phyloP scores from a whole-genome alignment of 192 early-diverging fungal species.

The Coemansia sp. region DNA sequence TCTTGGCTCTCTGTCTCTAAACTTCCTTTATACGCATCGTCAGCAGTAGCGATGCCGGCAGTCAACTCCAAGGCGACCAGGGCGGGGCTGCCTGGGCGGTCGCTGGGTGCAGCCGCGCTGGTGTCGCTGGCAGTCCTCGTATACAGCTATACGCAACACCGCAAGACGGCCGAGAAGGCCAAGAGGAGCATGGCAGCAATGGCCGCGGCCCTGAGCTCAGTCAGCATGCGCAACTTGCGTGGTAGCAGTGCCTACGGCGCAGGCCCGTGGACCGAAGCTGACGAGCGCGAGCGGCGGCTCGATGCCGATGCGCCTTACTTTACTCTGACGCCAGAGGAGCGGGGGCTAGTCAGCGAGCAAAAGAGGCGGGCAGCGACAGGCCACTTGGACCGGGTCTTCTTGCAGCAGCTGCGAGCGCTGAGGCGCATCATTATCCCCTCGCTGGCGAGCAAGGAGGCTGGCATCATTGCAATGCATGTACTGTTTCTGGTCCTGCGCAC shows the following conservation, averaged over 20 bases:
- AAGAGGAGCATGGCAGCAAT: constrained; percentile 32
- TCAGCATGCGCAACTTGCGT: constrained; percentile 38
- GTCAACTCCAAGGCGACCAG: constrained; percentile 12
- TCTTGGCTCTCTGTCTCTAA: neutral
- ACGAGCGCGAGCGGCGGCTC: constrained; percentile 43
- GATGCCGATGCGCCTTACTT: constrained; percentile 39
- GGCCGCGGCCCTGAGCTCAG: constrained; percentile 20
- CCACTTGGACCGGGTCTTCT: constrained; percentile 36
- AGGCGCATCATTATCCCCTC: constrained; percentile 76
- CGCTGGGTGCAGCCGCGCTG: constrained; percentile 28
- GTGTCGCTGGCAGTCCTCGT: constrained; percentile 29
- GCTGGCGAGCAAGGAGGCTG: constrained; percentile 70
- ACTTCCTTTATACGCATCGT: neutral
- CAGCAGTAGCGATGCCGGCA: constrained; percentile 8
- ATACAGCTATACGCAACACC: constrained; percentile 47
- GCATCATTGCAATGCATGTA: constrained; percentile 75
- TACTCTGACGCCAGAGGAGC: neutral
- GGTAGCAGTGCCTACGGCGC: constrained; percentile 22
- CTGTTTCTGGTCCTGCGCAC: constrained; percentile 84
- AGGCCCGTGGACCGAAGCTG: constrained; percentile 29
- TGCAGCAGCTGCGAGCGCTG: constrained; percentile 63
- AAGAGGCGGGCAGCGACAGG: constrained; percentile 8
- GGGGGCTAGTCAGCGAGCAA: neutral
- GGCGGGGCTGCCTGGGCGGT: constrained; percentile 19
- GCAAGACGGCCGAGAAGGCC: constrained; percentile 32